Conservation (phyloP, 176 grass and related monocot species). For the barley (Hordeum vulgare) region MorexV3_pseudomolecules_assembly NC_058518.1:381717441-381717940, state of each 20-base stretch:
- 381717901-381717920: conserved; percentile 16
- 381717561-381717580: conserved; percentile 1
- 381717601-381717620: conserved; percentile 79
- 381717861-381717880: conserved; percentile 26
- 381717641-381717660: conserved; percentile 94
- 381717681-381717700: conserved; percentile 28
- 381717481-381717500: conserved; percentile 72
- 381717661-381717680: conserved; percentile 79
- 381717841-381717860: conserved; percentile 60
- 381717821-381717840: conserved; percentile 93
- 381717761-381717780: conserved; percentile 80
- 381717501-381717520: conserved; percentile 23
- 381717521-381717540: conserved; percentile 2
- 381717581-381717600: conserved; percentile 52
- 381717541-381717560: background rate
- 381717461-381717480: conserved; percentile 81
- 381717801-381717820: conserved; percentile 83
- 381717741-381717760: conserved; percentile 18
- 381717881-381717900: conserved; percentile 13
- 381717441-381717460: conserved; percentile 72
- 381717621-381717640: conserved; percentile 93
- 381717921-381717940: conserved; percentile 68
- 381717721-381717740: conserved; percentile 12
- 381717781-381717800: conserved; percentile 93
- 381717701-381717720: conserved; percentile 7